Evolutionary conservation across 306 rosid genomes (phyloP).

Genomic region (Begonia loranthoides): DNA sequence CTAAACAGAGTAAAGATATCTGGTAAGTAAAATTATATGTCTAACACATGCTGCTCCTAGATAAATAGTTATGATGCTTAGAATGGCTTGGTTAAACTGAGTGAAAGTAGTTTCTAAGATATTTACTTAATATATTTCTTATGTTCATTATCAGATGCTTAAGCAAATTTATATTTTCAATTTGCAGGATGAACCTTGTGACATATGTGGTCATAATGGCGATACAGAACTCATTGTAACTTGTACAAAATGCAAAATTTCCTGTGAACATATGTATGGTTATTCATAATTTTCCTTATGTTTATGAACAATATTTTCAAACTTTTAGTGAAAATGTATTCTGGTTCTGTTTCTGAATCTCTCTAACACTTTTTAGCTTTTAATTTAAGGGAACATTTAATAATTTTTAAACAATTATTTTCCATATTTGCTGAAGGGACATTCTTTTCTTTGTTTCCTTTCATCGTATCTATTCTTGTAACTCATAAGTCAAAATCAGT

Average conservation of each 20-base stretch:
- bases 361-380: neutral
- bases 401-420: too few species aligned
- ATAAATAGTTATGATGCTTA: neutral
- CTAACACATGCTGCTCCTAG: neutral
- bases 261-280: slow-evolving; percentile 40
- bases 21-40: too few species aligned
- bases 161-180: slow-evolving; percentile 8
- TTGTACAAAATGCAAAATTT: slow-evolving; percentile 33
- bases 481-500: neutral
- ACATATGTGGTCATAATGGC: slow-evolving; percentile 37
- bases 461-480: neutral
- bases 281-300: neutral
- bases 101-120: neutral
- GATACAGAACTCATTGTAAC: slow-evolving; percentile 16
- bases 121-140: neutral
- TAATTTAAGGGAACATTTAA: too few species aligned
- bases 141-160: neutral
- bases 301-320: neutral
- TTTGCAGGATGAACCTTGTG: slow-evolving; percentile 43
- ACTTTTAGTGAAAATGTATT: neutral
- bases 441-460: too few species aligned
- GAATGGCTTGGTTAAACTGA: neutral
- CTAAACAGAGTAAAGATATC: too few species aligned
- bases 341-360: neutral
- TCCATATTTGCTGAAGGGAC: too few species aligned